Conservation (phyloP, 2,329 filamentous ascomycete genomes). For the Penicillium sp. region DNA sequence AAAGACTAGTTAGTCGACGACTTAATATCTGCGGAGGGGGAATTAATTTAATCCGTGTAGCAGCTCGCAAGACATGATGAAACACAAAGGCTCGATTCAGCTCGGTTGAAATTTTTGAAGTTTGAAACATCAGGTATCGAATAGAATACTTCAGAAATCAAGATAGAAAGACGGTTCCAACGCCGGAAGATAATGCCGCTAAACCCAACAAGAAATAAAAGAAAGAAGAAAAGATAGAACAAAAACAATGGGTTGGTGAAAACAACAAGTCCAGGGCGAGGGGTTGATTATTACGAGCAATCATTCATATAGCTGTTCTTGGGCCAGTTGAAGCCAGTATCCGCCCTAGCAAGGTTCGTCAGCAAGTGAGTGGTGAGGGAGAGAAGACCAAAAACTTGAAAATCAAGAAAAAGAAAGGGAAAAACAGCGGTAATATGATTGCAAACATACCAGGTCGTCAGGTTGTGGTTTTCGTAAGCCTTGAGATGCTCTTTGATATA, state of each 20-base stretch:
- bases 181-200: slow-evolving; percentile 27
- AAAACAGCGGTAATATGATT: no score
- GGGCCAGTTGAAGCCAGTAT: slow-evolving; percentile 54
- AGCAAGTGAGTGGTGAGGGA: background rate
- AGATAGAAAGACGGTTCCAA: slow-evolving; percentile 14
- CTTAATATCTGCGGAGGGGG: no score
- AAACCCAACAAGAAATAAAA: slow-evolving; percentile 16
- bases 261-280: slow-evolving; percentile 5
- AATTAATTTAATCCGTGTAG: no score
- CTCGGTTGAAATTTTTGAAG: no score
- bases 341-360: slow-evolving; percentile 27
- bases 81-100: no score
- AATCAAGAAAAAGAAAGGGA: background rate
- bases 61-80: no score
- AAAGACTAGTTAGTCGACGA: no score
- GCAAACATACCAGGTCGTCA: slow-evolving; percentile 53
- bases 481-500: slow-evolving; percentile 60
- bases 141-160: background rate
- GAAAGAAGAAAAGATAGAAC: slow-evolving; percentile 2
- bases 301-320: slow-evolving; percentile 56
- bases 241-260: background rate
- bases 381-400: background rate
- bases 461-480: slow-evolving; percentile 58
- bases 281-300: slow-evolving; percentile 34
- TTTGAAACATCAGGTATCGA: slow-evolving; percentile 8